Evolutionary conservation across 2,329 filamentous ascomycete species (phyloP).

Genomic region (Myriosclerotinia scirpicola): DNA sequence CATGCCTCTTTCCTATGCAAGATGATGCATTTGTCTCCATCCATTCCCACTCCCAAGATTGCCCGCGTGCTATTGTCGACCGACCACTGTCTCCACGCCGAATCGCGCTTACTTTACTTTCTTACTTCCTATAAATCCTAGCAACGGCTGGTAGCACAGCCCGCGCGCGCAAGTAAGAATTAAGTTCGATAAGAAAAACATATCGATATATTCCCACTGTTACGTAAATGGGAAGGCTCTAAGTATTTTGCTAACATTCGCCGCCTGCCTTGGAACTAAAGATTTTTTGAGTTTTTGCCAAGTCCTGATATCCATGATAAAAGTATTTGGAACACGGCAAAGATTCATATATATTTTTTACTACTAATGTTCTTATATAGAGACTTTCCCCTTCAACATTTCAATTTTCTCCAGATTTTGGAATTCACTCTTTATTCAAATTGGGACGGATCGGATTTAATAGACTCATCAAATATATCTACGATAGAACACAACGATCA

Average conservation of each 20-base stretch:
- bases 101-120: slow-evolving; percentile 9
- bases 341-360: slow-evolving; percentile 5
- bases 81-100: slow-evolving; percentile 1
- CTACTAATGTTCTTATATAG: slow-evolving; percentile 13
- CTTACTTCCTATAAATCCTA: not conserved
- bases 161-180: not conserved
- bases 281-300: slow-evolving; percentile 11
- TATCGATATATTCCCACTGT: slow-evolving; percentile 4
- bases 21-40: slow-evolving; percentile 19
- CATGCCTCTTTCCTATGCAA: not conserved
- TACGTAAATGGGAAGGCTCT: slow-evolving; percentile 15
- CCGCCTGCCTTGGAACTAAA: slow-evolving; percentile 14
- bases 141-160: not conserved
- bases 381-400: not conserved
- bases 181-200: not conserved
- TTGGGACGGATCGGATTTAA: not conserved
- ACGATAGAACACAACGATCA: slow-evolving; percentile 9
- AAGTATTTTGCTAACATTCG: not conserved
- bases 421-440: slow-evolving; percentile 8
- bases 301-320: slow-evolving; percentile 6
- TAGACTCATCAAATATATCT: not conserved
- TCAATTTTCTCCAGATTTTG: not conserved
- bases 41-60: slow-evolving; percentile 1
- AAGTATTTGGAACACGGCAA: slow-evolving; percentile 11
- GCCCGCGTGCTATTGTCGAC: not conserved